phyloP scores from a whole-genome alignment of 768 basidiomycete species.

The Suillus subaureus region DNA sequence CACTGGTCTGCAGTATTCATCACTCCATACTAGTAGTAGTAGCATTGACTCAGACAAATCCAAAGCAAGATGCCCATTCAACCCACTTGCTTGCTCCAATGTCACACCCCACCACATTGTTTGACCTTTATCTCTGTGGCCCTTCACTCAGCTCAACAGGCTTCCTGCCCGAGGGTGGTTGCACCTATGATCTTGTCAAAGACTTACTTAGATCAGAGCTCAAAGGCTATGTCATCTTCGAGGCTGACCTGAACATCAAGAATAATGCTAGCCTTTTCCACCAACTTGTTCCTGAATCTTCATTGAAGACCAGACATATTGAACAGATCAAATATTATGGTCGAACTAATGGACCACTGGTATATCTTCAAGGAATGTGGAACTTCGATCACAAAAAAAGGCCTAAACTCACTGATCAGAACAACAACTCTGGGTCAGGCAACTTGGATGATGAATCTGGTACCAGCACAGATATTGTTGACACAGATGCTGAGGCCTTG shows the following conservation, averaged over 20 bases:
- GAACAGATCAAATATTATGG: not conserved
- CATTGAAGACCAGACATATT: not conserved
- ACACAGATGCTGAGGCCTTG: not conserved
- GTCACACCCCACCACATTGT: not conserved
- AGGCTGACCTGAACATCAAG: not conserved
- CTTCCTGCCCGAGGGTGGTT: not conserved
- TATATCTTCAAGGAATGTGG: not conserved
- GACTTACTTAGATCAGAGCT: not conserved
- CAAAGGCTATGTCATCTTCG: not conserved
- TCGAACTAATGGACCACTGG: not conserved
- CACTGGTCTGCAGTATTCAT: too few species aligned
- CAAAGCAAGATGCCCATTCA: not conserved
- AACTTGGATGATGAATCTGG: not conserved
- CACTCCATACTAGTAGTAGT: too few species aligned
- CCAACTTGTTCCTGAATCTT: not conserved
- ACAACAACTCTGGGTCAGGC: not conserved
- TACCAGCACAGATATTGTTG: not conserved
- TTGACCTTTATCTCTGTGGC: not conserved
- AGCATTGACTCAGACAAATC: not conserved
- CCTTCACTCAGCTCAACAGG: not conserved
- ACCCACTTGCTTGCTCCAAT: not conserved
- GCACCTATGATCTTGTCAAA: not conserved
- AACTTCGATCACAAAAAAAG: not conserved
- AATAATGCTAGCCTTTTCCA: not conserved
- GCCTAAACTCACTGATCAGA: not conserved